Percentiles rank a stretch among this genome's conserved stretches.
Evolutionary conservation across 2,329 filamentous ascomycete genomes (phyloP).

Genomic region (Whalleya microplaca): DNA sequence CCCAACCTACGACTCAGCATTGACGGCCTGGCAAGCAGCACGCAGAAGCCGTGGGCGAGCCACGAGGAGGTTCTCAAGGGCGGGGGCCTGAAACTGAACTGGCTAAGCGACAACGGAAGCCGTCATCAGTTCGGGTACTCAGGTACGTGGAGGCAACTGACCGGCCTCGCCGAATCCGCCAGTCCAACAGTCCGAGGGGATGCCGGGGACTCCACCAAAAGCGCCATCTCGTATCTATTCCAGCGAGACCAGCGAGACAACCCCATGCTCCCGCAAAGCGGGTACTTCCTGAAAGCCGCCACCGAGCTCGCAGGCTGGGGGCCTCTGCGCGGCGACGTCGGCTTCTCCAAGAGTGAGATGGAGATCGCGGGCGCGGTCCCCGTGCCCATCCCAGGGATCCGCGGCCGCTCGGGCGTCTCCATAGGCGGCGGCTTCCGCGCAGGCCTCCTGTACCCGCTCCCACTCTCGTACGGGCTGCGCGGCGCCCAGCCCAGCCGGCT

Average conservation of each 20-base stretch:
- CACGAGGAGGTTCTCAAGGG: constrained; percentile 89
- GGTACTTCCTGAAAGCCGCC: constrained; percentile 77
- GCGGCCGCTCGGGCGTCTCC: constrained; percentile 75
- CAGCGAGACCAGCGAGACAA: constrained; percentile 81
- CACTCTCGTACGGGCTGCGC: constrained; percentile 59
- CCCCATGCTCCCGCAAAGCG: constrained; percentile 79
- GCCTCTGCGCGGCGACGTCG: constrained; percentile 81
- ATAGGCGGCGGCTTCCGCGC: constrained; percentile 81
- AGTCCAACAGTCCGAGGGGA: constrained; percentile 82
- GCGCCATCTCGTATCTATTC: constrained; percentile 80
- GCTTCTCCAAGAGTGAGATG: constrained; percentile 91
- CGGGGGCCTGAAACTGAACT: constrained; percentile 75
- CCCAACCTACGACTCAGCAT: constrained; percentile 79
- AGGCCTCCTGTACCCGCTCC: constrained; percentile 82
- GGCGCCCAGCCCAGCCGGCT: constrained; percentile 72
- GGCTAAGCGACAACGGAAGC: constrained; percentile 67
- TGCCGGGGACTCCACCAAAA: constrained; percentile 90
- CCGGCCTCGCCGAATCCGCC: constrained; percentile 73
- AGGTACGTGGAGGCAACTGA: constrained; percentile 86
- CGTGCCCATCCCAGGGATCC: constrained; percentile 70
- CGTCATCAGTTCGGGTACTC: constrained; percentile 81
- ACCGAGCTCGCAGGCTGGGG: constrained; percentile 89
- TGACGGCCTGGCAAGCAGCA: constrained; percentile 81
- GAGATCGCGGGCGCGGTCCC: constrained; percentile 79
- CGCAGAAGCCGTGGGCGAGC: constrained; percentile 88